Evolutionary conservation across 345 rosid species (phyloP), one percentile per base, ranked within the genome.

Genomic region (Gossypium stocksii): DNA sequence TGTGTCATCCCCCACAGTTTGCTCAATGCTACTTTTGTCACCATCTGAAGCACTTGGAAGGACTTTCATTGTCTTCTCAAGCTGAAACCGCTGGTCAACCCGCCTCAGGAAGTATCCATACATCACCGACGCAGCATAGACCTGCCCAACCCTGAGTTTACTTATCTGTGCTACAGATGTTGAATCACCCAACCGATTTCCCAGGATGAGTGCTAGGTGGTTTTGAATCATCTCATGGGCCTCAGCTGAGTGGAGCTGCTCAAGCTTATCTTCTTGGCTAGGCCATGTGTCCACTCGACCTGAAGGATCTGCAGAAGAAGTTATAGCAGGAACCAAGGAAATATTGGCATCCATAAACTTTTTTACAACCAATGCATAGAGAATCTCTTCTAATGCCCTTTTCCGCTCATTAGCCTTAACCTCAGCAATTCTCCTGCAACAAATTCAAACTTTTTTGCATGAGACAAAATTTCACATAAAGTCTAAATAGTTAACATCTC

Each of bases 261-360:
- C 64, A 60, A 60, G 64, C 64, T 60, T 60, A 25, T 27, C 64
- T 60, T 25, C 64, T 60, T 60, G 64, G 41, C n/a, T 25, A 60
- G 64, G 64, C 64, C 64, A 60, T 5, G 64, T 60, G 41, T 60
- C 64, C 64, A 60, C 64, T 14, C 64, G 64, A 60, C 64, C 64
- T 13, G 41, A 60, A 60, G 64, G n/a, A 27, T 60, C 64, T 27
- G 88, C 77, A 25, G 85, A 71, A 27, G 90, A 79, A 41, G 80
- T 80, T 63, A 95, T 67, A 5, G 89, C 78, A 14, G 98, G 96
- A 63, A 89, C 80, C 83, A 95, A 73, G 54, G 98, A 84, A 70
- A 95, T 91, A 76, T 88, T 72, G 15, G 97, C 93, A 78, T 95
- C 99, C 96, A 91, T 91, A 80, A 95, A 95, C 80, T 85, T 93